phyloP scores from a whole-genome alignment of 2,329 filamentous ascomycete species.

The Aureobasidium subglaciale region DNA sequence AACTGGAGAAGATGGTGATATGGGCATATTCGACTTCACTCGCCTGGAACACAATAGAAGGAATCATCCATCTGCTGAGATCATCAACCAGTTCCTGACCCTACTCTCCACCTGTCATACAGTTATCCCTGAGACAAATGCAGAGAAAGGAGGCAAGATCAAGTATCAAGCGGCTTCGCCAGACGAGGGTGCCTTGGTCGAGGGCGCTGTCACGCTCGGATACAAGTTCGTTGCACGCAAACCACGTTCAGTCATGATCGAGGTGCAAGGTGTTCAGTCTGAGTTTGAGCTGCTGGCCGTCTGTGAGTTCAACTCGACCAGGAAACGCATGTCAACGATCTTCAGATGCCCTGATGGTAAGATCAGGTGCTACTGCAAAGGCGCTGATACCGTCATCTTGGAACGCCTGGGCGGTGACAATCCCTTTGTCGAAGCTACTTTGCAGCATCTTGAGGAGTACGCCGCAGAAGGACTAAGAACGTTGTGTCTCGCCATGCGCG shows the following conservation, averaged over 20 bases:
- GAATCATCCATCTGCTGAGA: slow-evolving; percentile 48
- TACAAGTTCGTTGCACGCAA: slow-evolving; percentile 89
- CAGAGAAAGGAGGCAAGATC: slow-evolving; percentile 71
- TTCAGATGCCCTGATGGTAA: slow-evolving; percentile 95
- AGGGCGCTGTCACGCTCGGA: slow-evolving; percentile 77
- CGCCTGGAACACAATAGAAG: slow-evolving; percentile 63
- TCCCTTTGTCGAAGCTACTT: slow-evolving; percentile 76
- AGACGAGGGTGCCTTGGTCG: slow-evolving; percentile 92
- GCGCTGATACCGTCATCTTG: slow-evolving; percentile 93
- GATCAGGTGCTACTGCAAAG: slow-evolving; percentile 89
- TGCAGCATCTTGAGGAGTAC: slow-evolving; percentile 96
- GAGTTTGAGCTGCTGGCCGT: slow-evolving; percentile 91
- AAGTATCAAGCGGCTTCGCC: slow-evolving; percentile 98
- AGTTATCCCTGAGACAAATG: slow-evolving; percentile 84
- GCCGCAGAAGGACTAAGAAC: slow-evolving; percentile 93
- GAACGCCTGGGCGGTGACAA: slow-evolving; percentile 77
- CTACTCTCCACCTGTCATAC: slow-evolving; percentile 90
- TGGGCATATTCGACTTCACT: slow-evolving; percentile 78
- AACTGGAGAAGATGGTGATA: slow-evolving; percentile 62
- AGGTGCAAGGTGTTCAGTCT: slow-evolving; percentile 61
- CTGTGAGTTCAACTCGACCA: slow-evolving; percentile 97
- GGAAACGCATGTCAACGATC: slow-evolving; percentile 97
- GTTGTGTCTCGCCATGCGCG: slow-evolving; percentile 88
- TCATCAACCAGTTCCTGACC: slow-evolving; percentile 76
- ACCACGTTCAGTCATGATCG: slow-evolving; percentile 79